Evolutionary conservation across 345 rosid species (phyloP), one percentile per base, ranked within the genome.

Genomic region (Geranium rotundifolium): DNA sequence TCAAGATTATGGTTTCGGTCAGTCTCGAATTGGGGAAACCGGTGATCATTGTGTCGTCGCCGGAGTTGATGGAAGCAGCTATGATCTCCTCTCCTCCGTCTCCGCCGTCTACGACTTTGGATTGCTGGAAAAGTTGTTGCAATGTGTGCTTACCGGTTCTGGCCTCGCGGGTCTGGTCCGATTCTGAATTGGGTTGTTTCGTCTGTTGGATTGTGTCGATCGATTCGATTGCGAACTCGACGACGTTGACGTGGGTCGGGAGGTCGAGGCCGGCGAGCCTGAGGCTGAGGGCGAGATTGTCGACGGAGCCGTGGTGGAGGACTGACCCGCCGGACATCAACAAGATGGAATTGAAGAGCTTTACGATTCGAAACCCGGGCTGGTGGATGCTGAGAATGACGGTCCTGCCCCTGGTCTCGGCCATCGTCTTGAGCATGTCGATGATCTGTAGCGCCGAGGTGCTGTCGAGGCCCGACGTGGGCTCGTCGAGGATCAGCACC

Each of bases 391-490:
- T 93, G 19, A 93, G 61, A 29, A 88, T 72, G 29, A 93, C 78
- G 29, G 91, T 88, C 63, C 90, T 69, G 3, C 95, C 99, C 18
- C 80, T 72, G 46, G 80, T 84, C 69, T 87, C 98, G 0, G 97
- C 97, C 98, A 92, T 93, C 14, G 71, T 72, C 74, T 90, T 93
- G 29, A 93, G 87, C 99, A 90, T 83, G 57, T 80, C 86, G 7
- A 93, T 80, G 62, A 86, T 84, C 73, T 88, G 99, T 18, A 85
- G 66, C 19, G 99, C 99, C 15, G 87, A 84, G 41, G 81, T 83
- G 70, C 97, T 90, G 59, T 93, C 99, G 59, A 93, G 91, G 9
- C 99, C 99, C 1, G 99, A 93, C 60, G 99, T 93, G 30, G 98
- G 99, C 58, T 95, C 99, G 63, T 95, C 99, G 57, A 95, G 97